Percentiles rank a stretch among this genome's conserved stretches.
Conservation (phyloP, 2,329 filamentous ascomycete genomes). For the Colletotrichum godetiae region DNA sequence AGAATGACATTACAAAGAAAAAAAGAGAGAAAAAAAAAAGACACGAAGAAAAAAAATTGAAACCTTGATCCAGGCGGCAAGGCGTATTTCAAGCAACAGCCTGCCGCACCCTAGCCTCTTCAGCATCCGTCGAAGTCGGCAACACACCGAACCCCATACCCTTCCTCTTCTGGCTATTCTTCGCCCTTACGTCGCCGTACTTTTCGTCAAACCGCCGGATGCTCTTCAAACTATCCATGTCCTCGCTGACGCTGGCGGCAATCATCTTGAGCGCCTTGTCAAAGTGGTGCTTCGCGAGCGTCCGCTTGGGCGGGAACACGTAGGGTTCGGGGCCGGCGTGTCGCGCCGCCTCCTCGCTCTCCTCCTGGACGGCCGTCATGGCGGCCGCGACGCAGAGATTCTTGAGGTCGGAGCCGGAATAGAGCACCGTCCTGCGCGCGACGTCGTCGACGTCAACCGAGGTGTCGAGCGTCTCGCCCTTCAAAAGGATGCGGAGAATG, state of each 20-base stretch:
- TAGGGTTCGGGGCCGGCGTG: conserved; percentile 57
- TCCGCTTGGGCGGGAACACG: conserved; percentile 75
- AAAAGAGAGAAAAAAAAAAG: neutral
- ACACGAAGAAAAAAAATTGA: neutral
- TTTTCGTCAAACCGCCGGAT: conserved; percentile 97
- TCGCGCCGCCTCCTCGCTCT: conserved; percentile 58
- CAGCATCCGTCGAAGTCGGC: conserved; percentile 50
- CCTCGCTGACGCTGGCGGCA: conserved; percentile 90
- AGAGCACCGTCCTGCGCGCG: conserved; percentile 77
- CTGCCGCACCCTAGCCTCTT: conserved; percentile 58
- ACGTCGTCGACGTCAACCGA: conserved; percentile 71
- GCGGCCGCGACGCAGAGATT: conserved; percentile 85
- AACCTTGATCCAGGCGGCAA: neutral
- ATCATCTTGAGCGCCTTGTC: conserved; percentile 89
- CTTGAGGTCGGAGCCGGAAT: conserved; percentile 87
- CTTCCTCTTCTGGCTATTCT: conserved; percentile 61
- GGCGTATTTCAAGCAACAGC: conserved; percentile 13
- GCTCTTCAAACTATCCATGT: conserved; percentile 86
- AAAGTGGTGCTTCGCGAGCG: conserved; percentile 78
- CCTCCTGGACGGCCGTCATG: conserved; percentile 82
- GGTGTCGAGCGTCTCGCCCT: conserved; percentile 71
- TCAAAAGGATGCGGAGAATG: conserved; percentile 79
- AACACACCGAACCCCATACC: conserved; percentile 70
- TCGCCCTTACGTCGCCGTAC: conserved; percentile 80
- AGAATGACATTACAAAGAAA: neutral